A percentile compares a stretch with the other conserved stretches of the same genome.
Evolutionary conservation across 1,284 basidiomycete species (phyloP).

Genomic region (Rhizoctonia solani): DNA sequence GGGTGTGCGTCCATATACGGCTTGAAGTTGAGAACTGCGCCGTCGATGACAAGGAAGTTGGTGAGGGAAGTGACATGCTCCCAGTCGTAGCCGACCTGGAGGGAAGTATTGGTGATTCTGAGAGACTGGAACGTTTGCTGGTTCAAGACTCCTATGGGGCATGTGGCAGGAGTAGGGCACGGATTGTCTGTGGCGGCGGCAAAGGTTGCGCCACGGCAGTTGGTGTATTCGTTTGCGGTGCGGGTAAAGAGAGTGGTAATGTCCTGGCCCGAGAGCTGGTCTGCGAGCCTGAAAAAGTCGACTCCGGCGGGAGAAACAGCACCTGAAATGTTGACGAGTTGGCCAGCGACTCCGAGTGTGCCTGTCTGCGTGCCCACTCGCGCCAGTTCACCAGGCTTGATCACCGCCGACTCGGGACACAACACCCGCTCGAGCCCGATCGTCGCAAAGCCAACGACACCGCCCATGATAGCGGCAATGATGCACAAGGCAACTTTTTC

Average conservation of each 20-base stretch:
- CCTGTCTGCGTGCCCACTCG: conserved; percentile 61
- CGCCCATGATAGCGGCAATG: conserved; percentile 80
- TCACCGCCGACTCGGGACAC: conserved; percentile 70
- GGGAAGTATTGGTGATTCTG: conserved; percentile 64
- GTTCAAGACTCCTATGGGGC: conserved; percentile 64
- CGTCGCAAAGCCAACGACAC: conserved; percentile 86
- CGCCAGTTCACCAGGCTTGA: conserved; percentile 67
- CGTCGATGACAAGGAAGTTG: conserved; percentile 88
- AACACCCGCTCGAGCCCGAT: conserved; percentile 93
- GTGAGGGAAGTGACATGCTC: conserved; percentile 68
- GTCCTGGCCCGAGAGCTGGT: conserved; percentile 74
- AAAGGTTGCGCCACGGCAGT: conserved; percentile 64
- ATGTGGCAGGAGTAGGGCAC: conserved; percentile 68
- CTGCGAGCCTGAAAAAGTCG: conserved; percentile 63
- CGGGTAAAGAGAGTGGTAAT: conserved; percentile 85
- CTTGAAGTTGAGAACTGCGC: conserved; percentile 89
- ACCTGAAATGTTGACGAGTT: conserved; percentile 72
- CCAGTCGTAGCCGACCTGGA: conserved; percentile 86
- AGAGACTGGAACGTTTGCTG: conserved; percentile 62
- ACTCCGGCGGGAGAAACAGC: conserved; percentile 56
- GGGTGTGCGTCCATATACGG: conserved; percentile 84
- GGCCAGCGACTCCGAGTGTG: conserved; percentile 78
- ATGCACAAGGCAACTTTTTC: conserved; percentile 95
- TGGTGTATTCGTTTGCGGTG: conserved; percentile 61
- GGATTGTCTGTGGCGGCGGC: conserved; percentile 74